phyloP scores from a whole-genome alignment of 2,329 filamentous ascomycete genomes.

The Tolypocladium inflatum region DNA sequence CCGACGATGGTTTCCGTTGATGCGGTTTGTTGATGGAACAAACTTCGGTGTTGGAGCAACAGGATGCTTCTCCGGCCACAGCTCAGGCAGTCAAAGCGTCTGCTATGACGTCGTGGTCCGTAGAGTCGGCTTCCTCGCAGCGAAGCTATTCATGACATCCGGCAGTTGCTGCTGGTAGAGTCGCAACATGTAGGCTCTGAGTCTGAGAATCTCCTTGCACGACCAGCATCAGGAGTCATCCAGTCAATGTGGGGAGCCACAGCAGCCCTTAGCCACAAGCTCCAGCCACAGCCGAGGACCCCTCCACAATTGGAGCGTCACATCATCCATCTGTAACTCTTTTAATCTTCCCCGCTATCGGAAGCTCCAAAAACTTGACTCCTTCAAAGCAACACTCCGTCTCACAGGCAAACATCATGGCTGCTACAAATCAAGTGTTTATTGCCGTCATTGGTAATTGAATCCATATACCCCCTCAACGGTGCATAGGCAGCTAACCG shows the following conservation, averaged over 20 bases:
- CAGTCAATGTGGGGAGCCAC: background rate
- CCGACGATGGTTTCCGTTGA: background rate
- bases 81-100: background rate
- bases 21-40: background rate
- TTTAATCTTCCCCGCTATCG: slow-evolving; percentile 22
- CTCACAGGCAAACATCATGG: slow-evolving; percentile 21
- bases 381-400: slow-evolving; percentile 11
- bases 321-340: background rate
- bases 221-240: background rate
- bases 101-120: background rate
- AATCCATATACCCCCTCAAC: too few species aligned
- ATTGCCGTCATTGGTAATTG: slow-evolving; percentile 44
- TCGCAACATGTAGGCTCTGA: background rate
- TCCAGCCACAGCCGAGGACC: slow-evolving; percentile 3
- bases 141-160: background rate
- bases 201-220: background rate
- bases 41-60: background rate
- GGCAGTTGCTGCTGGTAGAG: background rate
- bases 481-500: slow-evolving; percentile 6
- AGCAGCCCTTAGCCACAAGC: slow-evolving; percentile 1
- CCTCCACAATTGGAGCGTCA: background rate
- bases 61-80: background rate
- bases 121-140: background rate
- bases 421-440: slow-evolving; percentile 35
- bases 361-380: slow-evolving; percentile 16